Percentiles rank a stretch among this genome's conserved stretches.
phyloP scores from a whole-genome alignment of 2,329 filamentous ascomycete genomes.

The Cryphonectria naterciae region DNA sequence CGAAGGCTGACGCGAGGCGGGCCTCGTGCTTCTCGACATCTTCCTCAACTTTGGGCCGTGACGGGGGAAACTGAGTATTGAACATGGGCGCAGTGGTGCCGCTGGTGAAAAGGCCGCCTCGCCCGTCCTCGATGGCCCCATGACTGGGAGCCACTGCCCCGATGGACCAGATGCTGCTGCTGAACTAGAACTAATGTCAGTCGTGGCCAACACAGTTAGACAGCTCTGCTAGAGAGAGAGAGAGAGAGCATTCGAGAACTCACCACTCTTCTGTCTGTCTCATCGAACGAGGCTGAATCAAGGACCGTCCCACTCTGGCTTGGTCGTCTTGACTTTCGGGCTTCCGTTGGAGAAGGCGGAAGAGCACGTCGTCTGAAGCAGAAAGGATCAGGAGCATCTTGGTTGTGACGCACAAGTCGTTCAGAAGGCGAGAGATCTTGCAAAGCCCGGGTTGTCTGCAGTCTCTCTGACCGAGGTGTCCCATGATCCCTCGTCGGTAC shows the following conservation, averaged over 20 bases:
- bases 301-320: constrained; percentile 26
- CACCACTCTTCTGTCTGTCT: constrained; percentile 22
- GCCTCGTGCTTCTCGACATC: constrained; percentile 71
- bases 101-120: constrained; percentile 67
- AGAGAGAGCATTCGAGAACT: background rate
- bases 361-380: constrained; percentile 39
- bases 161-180: constrained; percentile 76
- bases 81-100: constrained; percentile 74
- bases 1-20: constrained; percentile 77
- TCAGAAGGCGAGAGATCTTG: constrained; percentile 49
- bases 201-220: background rate
- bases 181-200: constrained; percentile 50
- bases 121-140: constrained; percentile 61
- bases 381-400: constrained; percentile 49
- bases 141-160: constrained; percentile 67
- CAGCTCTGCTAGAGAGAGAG: too few relatives aligned
- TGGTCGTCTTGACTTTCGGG: constrained; percentile 20
- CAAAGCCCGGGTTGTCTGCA: constrained; percentile 48
- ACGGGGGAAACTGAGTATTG: constrained; percentile 52
- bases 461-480: constrained; percentile 47
- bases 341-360: constrained; percentile 27
- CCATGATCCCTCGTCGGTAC: constrained; percentile 48
- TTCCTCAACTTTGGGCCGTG: constrained; percentile 53
- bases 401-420: constrained; percentile 48
- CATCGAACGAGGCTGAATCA: constrained; percentile 14